Base-by-base conservation (phyloP, 1,139 yeast genomes). In the Geotrichum macrosporum region DNA sequence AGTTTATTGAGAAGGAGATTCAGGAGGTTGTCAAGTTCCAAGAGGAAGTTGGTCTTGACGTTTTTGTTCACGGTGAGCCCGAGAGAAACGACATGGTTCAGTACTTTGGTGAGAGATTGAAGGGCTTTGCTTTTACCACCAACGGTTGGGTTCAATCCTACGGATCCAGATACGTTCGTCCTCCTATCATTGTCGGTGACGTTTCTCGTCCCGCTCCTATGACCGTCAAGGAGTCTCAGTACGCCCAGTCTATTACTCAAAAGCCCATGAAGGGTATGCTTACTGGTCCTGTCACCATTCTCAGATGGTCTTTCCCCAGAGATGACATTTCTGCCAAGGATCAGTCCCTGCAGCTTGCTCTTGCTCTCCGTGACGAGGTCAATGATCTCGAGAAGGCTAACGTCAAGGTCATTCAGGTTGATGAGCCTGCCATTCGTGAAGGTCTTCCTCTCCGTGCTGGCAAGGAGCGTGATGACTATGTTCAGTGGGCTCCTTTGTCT, bases 261-360 rank as follows among this genome's bases (percentile, higher is more conserved):
- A 84, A 84, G 77, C 96, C 96, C 70, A 84, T 92, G 81, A 92
- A 92, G 82, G 98, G 98, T 85, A 92, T 92, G 98, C 84, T 92
- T 72, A 89, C 98, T 70, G 98, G 98, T 76, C 98, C 98, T 71
- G 94, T 92, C 64, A 92, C 98, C 66, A 87, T 95, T 75, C 83
- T 92, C 72, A 87, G 98, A 83, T 92, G 98, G 98, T 92, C 98
- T 65, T 92, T 92, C 97, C 98, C 98, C 77, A 87, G 98, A 83
- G 94, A 89, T 70, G 98, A 92, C 67, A 84, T 92, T 62, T 78
- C 95, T 58, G 94, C 86, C 76, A 81, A 86, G 78, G 78, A 81
- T 60, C 98, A 92, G 79, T 89, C 97, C 64, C 80, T 86, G 71
- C 98, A 92, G 80, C 84, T 92, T 71, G 95, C 95, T 69, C 78